These are phyloP conservation scores for Sugiyamaella grinbergsii DNA, from an alignment of 1,139 yeast genomes.

Conservation along the genomic window DNA sequence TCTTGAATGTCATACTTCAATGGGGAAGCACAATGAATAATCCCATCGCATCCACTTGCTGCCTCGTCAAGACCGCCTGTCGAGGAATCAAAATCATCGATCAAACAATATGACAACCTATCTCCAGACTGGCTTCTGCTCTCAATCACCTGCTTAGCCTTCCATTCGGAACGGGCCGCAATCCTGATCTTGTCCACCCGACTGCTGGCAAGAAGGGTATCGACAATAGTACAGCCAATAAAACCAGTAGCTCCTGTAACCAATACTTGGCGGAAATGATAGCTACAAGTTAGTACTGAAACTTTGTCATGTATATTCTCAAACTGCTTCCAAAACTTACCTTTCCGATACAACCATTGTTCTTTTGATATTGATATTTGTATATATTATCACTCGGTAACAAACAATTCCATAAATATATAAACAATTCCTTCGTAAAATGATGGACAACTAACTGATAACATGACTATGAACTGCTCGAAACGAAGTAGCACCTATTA, in stretches of 20 bases:
- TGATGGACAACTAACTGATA: too few species aligned
- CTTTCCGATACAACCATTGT: neutral
- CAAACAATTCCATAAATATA: neutral
- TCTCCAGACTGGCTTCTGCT: neutral
- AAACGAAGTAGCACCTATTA: too few species aligned
- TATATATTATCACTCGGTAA: neutral
- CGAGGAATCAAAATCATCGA: conserved; percentile 20
- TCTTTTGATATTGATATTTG: too few species aligned
- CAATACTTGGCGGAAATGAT: conserved; percentile 37
- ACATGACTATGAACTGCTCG: conserved; percentile 1
- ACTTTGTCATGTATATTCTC: neutral
- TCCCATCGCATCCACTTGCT: conserved; percentile 29
- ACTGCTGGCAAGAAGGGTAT: conserved; percentile 30
- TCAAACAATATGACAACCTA: conserved; percentile 10
- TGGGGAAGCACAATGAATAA: conserved; percentile 47
- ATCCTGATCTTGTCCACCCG: conserved; percentile 16
- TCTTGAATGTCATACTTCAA: conserved; percentile 40
- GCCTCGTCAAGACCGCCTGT: conserved; percentile 14
- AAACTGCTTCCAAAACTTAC: conserved; percentile 4
- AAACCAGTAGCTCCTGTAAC: conserved; percentile 57
- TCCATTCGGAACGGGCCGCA: conserved; percentile 16
- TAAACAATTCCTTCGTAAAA: too few species aligned
- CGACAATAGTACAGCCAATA: conserved; percentile 50
- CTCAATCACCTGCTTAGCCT: conserved; percentile 9
- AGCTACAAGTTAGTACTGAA: conserved; percentile 3